Evolutionary conservation across 2,329 filamentous ascomycete genomes (phyloP), one percentile per base, ranked within the genome.

Genomic region (Alternaria alternata): DNA sequence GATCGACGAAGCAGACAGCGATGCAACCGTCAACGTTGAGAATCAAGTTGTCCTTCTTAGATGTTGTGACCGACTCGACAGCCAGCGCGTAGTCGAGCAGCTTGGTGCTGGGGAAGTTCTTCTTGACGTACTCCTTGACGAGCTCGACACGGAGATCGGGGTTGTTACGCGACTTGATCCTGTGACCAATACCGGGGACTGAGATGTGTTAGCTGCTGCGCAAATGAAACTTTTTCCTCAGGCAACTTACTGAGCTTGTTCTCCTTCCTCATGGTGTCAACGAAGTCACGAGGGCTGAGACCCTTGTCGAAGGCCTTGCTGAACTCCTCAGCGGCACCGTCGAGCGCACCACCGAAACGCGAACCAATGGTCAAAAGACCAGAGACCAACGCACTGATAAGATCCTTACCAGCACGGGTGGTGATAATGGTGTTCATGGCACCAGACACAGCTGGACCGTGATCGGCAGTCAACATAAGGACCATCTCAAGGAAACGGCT

Each of bases 381-480:
- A 75, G 92, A 92, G 59, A 99, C 95, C 66, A 99, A 88, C 48
- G 95, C 91, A 75, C 90, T 94, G 85, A 99, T 98, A 72, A 99
- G 85, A 80, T 99, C 95, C 88, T 99, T 99, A 81, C 95, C 95
- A 66, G 95, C 95, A 91, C 95, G 92, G 62, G 95, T 99, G 66
- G 95, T 99, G 81, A 99, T 98, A 81, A 99, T 99, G 80, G 95
- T 99, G 90, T 99, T 99, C 95, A 99, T 99, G 81, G 95, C 95
- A 88, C 95, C 95, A 74, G 95, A 99, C 74, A 99, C 95, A 74
- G 95, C 95, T 55, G 95, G 95, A 83, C 95, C 95, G 89, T 99
- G 95, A 79, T 99, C 95, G 75, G 95, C 95, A 78, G 95, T 99
- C 78, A 99, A 89, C 95, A 99, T 99, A 81, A 99, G 94, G 70